Evolutionary conservation across 495 filamentous ascomycete species (phyloP).

Genomic region (Pyrenopolyporus hunteri): DNA sequence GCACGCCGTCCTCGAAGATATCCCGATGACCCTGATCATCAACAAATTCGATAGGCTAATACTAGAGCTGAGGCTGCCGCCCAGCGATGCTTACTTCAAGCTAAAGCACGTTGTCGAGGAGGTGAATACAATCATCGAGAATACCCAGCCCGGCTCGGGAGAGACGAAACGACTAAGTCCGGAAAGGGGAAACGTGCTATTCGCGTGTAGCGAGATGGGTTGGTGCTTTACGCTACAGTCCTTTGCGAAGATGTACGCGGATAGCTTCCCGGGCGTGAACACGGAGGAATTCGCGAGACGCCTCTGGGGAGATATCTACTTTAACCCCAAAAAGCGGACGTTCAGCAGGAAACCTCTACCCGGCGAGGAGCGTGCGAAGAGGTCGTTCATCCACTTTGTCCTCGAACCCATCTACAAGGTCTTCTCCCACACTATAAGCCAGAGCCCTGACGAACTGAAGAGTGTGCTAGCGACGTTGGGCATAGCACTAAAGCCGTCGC

Average conservation of each 20-base stretch:
- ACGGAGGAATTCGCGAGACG: slow-evolving; percentile 76
- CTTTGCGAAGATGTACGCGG: slow-evolving; percentile 95
- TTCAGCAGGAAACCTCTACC: slow-evolving; percentile 82
- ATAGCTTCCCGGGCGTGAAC: slow-evolving; percentile 82
- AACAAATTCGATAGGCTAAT: slow-evolving; percentile 98
- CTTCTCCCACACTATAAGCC: slow-evolving; percentile 93
- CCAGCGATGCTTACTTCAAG: slow-evolving; percentile 97
- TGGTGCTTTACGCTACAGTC: slow-evolving; percentile 96
- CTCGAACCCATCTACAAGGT: slow-evolving; percentile 98
- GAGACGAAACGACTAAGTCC: slow-evolving; percentile 84
- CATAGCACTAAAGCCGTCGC: slow-evolving; percentile 86
- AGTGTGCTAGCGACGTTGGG: slow-evolving; percentile 78
- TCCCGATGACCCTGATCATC: slow-evolving; percentile 86
- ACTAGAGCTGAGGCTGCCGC: slow-evolving; percentile 91
- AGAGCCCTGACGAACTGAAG: slow-evolving; percentile 86
- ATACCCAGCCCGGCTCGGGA: slow-evolving; percentile 80
- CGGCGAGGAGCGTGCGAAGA: slow-evolving; percentile 74
- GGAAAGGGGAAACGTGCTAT: slow-evolving; percentile 96
- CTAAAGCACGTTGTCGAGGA: slow-evolving; percentile 97
- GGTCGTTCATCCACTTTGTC: slow-evolving; percentile 93
- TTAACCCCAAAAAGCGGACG: slow-evolving; percentile 84
- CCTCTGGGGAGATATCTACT: slow-evolving; percentile 97
- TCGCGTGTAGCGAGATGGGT: slow-evolving; percentile 89
- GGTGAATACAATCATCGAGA: slow-evolving; percentile 94
- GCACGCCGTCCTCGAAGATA: slow-evolving; percentile 87